phyloP scores from a whole-genome alignment of 2,329 filamentous ascomycete species.

The Aureobasidium sp. region DNA sequence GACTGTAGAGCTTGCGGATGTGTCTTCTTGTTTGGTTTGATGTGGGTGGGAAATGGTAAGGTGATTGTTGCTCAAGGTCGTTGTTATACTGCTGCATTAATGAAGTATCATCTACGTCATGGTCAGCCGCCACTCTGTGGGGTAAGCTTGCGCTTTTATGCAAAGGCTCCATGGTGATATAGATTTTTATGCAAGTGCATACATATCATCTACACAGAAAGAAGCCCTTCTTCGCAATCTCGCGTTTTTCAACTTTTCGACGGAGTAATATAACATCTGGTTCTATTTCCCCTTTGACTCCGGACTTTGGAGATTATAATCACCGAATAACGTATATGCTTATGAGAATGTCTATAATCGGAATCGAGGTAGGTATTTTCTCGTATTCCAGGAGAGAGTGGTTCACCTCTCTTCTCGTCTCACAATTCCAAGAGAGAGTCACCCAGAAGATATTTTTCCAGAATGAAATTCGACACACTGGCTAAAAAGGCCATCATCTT shows the following conservation, averaged over 20 bases:
- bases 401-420: neutral
- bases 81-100: no score
- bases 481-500: neutral
- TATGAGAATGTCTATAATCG: neutral
- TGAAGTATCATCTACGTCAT: no score
- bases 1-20: neutral
- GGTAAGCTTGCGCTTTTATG: no score
- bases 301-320: neutral
- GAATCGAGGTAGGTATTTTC: neutral
- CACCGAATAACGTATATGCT: neutral
- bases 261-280: neutral
- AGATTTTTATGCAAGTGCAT: no score
- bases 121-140: no score
- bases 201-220: neutral
- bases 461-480: neutral
- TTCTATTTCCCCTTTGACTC: neutral
- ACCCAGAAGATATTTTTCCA: neutral
- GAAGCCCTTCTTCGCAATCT: neutral
- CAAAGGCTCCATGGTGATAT: neutral
- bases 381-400: neutral
- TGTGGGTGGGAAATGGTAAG: no score
- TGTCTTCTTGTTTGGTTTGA: neutral
- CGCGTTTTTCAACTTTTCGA: neutral
- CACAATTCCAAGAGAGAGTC: neutral
- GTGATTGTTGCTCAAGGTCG: no score